phyloP scores from a whole-genome alignment of 305 asterid genomes.

The Ilex paraguariensis region DNA sequence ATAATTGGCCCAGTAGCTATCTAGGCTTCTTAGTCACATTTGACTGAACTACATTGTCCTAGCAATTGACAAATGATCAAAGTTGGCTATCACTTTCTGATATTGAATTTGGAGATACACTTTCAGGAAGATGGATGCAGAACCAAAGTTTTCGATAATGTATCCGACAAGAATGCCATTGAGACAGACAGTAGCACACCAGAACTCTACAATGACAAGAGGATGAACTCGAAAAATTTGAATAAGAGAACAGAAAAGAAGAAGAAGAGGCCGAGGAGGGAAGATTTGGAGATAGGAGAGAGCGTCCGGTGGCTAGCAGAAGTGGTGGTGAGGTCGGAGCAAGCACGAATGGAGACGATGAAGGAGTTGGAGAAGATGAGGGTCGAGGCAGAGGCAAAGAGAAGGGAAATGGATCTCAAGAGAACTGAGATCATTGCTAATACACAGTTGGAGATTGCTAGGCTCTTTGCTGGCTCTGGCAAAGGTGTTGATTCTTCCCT shows the following conservation, averaged over 20 bases:
- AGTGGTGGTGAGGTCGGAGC: conserved; percentile 61
- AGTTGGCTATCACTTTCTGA: too few relatives aligned
- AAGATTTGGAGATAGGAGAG: conserved; percentile 54
- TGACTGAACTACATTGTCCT: not conserved
- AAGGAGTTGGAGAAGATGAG: conserved; percentile 71
- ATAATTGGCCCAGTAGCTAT: not conserved
- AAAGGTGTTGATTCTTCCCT: conserved; percentile 41
- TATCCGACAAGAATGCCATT: conserved; percentile 27
- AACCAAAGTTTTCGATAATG: conserved; percentile 31
- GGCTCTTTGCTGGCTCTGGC: conserved; percentile 42
- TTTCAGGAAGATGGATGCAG: conserved; percentile 34
- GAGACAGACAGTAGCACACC: conserved; percentile 63
- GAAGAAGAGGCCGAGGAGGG: conserved; percentile 38
- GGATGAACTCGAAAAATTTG: conserved; percentile 19
- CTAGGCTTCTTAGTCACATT: not conserved
- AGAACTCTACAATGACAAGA: conserved; percentile 31
- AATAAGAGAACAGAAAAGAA: conserved; percentile 19
- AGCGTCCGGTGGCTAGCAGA: conserved; percentile 72
- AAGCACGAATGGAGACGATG: conserved; percentile 72
- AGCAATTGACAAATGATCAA: not conserved
- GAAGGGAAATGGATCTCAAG: conserved; percentile 71
- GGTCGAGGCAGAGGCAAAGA: conserved; percentile 65
- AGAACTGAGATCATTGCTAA: conserved; percentile 69
- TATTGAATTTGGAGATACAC: too few relatives aligned
- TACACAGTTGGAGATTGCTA: conserved; percentile 72